Conservation (phyloP, 1,139 yeast species). For the Candida sp. region DNA sequence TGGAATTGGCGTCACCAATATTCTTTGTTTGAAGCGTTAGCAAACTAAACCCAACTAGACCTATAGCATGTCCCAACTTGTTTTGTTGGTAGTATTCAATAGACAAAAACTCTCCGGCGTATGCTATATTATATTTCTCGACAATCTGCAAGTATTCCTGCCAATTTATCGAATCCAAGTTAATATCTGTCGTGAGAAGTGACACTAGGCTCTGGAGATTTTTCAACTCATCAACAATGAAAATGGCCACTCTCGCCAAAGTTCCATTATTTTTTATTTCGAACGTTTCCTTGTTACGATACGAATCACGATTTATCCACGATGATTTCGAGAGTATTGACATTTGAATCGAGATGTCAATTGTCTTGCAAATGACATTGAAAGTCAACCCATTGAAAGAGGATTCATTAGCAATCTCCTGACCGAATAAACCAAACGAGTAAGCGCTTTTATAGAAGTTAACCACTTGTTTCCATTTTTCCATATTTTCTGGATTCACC, state of each 20-base stretch:
- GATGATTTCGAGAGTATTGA: slow-evolving; percentile 38
- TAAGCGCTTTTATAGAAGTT: slow-evolving; percentile 29
- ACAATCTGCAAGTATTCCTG: slow-evolving; percentile 27
- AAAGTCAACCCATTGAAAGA: slow-evolving; percentile 14
- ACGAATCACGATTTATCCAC: slow-evolving; percentile 34
- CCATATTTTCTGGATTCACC: slow-evolving; percentile 11
- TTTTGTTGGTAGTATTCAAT: slow-evolving; percentile 41
- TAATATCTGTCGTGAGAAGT: slow-evolving; percentile 7
- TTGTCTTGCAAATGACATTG: slow-evolving; percentile 23
- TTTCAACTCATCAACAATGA: slow-evolving; percentile 30
- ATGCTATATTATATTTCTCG: slow-evolving; percentile 36
- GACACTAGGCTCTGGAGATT: slow-evolving; percentile 14
- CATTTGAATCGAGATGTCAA: slow-evolving; percentile 35
- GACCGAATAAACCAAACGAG: slow-evolving; percentile 24
- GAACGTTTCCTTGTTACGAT: slow-evolving; percentile 23
- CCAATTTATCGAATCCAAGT: slow-evolving; percentile 27
- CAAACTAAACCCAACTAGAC: slow-evolving; percentile 36
- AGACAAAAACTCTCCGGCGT: slow-evolving; percentile 41
- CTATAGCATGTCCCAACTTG: slow-evolving; percentile 41
- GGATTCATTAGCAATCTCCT: slow-evolving; percentile 3
- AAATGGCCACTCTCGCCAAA: slow-evolving; percentile 41
- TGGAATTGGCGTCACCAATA: slow-evolving; percentile 11
- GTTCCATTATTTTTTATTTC: slow-evolving; percentile 36
- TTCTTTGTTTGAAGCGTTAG: slow-evolving; percentile 38
- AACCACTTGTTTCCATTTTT: slow-evolving; percentile 38